Conservation (phyloP, 495 filamentous ascomycete species). For the Aspergillus sparsus region DNA sequence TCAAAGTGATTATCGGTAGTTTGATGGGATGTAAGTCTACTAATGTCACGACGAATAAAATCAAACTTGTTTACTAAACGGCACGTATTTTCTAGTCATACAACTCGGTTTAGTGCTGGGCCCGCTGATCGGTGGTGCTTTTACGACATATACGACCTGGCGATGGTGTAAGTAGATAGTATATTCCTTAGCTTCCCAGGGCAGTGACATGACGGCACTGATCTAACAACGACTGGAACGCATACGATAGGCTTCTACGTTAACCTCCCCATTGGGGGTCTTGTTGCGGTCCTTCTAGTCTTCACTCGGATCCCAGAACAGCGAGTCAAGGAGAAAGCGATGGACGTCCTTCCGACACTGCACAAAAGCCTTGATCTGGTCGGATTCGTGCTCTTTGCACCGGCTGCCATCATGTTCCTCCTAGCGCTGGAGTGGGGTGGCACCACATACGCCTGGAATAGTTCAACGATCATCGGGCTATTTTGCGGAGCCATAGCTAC, state of each 20-base stretch:
- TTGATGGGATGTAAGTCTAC: conserved; percentile 4
- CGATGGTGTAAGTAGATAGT: conserved; percentile 51
- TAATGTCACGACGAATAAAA: too few relatives aligned
- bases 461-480: conserved; percentile 47
- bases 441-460: conserved; percentile 45
- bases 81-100: conserved; percentile 24
- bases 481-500: conserved; percentile 52
- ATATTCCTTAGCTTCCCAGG: neutral
- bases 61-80: neutral
- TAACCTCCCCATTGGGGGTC: conserved; percentile 60
- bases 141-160: conserved; percentile 57
- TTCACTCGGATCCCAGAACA: conserved; percentile 53
- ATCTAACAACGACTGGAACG: neutral
- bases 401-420: conserved; percentile 48
- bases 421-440: conserved; percentile 53
- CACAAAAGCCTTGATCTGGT: conserved; percentile 44
- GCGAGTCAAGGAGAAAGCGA: conserved; percentile 40
- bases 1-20: neutral
- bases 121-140: conserved; percentile 58
- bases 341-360: conserved; percentile 27
- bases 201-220: neutral
- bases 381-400: conserved; percentile 48
- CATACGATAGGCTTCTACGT: conserved; percentile 57
- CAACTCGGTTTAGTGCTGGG: conserved; percentile 46
- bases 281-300: conserved; percentile 47